Conservation (phyloP, 2,329 filamentous ascomycete genomes). For the Beauveria rudraprayagi region DNA sequence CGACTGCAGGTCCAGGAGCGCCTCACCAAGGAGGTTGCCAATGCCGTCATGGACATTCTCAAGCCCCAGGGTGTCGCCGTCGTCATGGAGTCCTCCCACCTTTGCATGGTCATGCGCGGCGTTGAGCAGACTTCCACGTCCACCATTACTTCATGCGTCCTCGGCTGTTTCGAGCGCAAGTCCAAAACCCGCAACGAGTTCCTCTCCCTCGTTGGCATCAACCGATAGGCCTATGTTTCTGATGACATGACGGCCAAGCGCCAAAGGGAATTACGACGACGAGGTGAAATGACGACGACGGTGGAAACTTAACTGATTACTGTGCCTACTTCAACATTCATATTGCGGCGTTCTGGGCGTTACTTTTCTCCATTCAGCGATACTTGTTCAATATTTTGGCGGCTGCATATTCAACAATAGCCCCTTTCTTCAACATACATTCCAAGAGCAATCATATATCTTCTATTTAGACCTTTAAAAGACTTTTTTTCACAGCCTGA, state of each 20-base stretch:
- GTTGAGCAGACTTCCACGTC: slow-evolving; percentile 82
- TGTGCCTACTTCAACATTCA: not conserved
- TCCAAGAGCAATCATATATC: slow-evolving; percentile 1
- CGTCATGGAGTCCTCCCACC: slow-evolving; percentile 92
- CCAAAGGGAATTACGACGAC: not conserved
- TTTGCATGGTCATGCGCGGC: slow-evolving; percentile 99
- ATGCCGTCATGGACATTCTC: slow-evolving; percentile 86
- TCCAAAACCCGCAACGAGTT: slow-evolving; percentile 96
- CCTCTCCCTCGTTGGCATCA: slow-evolving; percentile 65
- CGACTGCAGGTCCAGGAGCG: slow-evolving; percentile 93
- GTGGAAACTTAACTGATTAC: not conserved
- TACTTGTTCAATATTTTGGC: not conserved
- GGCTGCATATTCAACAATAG: slow-evolving; percentile 4
- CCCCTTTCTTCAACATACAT: slow-evolving; percentile 8
- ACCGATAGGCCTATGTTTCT: slow-evolving; percentile 22
- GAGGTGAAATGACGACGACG: not conserved
- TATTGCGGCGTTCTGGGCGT: not conserved
- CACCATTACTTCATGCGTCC: slow-evolving; percentile 93
- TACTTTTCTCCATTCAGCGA: not conserved
- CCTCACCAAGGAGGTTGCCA: slow-evolving; percentile 89
- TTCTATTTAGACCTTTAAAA: not conserved
- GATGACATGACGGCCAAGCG: too few species aligned
- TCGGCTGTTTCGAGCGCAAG: slow-evolving; percentile 89
- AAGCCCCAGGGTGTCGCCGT: slow-evolving; percentile 93
- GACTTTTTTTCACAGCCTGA: too few species aligned